phyloP scores from a whole-genome alignment of 495 filamentous ascomycete species.

The Massariosphaeria phaeospora region DNA sequence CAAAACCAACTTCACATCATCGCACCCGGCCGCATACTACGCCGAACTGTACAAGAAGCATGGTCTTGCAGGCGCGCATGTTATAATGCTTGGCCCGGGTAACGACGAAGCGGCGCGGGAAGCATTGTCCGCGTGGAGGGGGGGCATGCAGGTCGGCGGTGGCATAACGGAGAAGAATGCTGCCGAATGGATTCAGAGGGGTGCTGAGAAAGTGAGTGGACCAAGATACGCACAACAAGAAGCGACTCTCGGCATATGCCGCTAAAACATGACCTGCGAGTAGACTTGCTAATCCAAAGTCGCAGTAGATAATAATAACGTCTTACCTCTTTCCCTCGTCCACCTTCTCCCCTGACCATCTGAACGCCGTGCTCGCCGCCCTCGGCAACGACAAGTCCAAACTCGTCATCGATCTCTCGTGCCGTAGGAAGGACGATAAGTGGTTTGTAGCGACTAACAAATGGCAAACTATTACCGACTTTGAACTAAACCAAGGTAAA shows the following conservation, averaged over 20 bases:
- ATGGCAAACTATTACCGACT: slow-evolving; percentile 95
- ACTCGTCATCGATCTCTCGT: slow-evolving; percentile 92
- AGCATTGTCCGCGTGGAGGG: slow-evolving; percentile 70
- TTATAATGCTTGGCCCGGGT: slow-evolving; percentile 89
- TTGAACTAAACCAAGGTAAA: slow-evolving; percentile 78
- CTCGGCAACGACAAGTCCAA: slow-evolving; percentile 70
- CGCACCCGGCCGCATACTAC: slow-evolving; percentile 73
- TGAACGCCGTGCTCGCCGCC: slow-evolving; percentile 64
- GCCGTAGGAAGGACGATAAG: slow-evolving; percentile 61
- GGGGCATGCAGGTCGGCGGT: slow-evolving; percentile 78
- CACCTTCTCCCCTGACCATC: slow-evolving; percentile 66
- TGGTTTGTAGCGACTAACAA: slow-evolving; percentile 98
- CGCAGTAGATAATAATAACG: slow-evolving; percentile 78
- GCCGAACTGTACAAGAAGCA: slow-evolving; percentile 70
- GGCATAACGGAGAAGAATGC: slow-evolving; percentile 86
- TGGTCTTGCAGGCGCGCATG: slow-evolving; percentile 73
- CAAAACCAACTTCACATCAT: slow-evolving; percentile 86
- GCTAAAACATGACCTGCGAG: too few species aligned
- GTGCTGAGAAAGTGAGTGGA: slow-evolving; percentile 76
- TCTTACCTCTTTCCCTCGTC: slow-evolving; percentile 79
- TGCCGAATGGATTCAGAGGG: slow-evolving; percentile 73
- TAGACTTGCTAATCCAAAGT: too few species aligned
- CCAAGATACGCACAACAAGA: not conserved
- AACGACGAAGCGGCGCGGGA: slow-evolving; percentile 76
- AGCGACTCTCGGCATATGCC: slow-evolving; percentile 1